Base-by-base conservation (phyloP, 164 flowering plant species). In the Berberis vulgaris region DNA sequence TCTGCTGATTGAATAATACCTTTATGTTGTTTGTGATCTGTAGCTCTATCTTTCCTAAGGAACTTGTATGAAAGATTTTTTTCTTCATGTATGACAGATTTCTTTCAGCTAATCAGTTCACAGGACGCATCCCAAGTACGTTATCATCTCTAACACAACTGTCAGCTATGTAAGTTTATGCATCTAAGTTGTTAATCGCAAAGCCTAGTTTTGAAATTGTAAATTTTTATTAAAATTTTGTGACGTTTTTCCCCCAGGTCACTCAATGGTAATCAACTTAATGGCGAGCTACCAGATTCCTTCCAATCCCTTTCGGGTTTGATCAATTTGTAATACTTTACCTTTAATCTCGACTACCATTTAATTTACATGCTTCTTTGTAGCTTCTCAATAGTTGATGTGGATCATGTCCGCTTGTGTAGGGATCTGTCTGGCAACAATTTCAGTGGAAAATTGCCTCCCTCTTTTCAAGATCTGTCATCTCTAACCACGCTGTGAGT, bases 401-500 rank as follows among this genome's bases (percentile, higher is more conserved):
- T 42, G 45, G 40, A 26, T 26, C 43, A 60, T 49, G 65, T 8
- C 52, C 40, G 60, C n/a, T 65, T 61, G 60, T 6, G 73, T 86
- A 93, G 98, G 69, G 95, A 93, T 74, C 67, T 90, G n/a, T 86
- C 91, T 0, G 72, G 41, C 67, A 93, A 93, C 75, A 88, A 83
- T 78, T 77, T 93, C 78, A 87, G 83, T 63, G 98, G 98, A 26
- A 69, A 76, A 65, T 73, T 90, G 43, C 97, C 97, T 39, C 78
- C 85, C 8, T 86, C 99, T 12, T 38, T 87, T 54, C 78, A 54
- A 69, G 77, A 57, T 61, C 66, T 89, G 76, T 70, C 79, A 54
- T 66, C 81, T 71, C 62, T 88, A 57, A 79, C 83, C 41, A 83
- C 95, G 9, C 69, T 91, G 97, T 94, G 74, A 76, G 97, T 78